Evolutionary conservation across 495 filamentous ascomycete species (phyloP), one percentile per base, ranked within the genome.

Genomic region (Thozetella sp.): DNA sequence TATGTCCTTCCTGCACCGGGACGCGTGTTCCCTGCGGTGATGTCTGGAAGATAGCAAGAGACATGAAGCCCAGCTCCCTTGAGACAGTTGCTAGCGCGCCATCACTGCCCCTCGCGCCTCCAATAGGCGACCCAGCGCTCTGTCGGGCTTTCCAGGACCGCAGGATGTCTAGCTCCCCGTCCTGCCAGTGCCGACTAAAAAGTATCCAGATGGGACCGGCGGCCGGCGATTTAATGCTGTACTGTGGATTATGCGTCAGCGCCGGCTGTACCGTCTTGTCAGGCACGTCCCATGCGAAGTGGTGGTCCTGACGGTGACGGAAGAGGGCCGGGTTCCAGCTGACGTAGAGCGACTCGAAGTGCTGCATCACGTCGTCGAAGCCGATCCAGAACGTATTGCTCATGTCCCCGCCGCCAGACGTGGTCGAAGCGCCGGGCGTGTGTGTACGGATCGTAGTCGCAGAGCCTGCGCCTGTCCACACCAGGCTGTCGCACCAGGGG

Each of bases 261-360:
- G 87, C 91, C 17, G 83, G 81, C 40, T 83, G 69, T 50, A 81
- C 81, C 24, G 76, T 83, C 13, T 79, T 75, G n/a, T 72, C 78
- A 0, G 87, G 81, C 19, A 96, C 78, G 37, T 90, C 84, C 95
- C 95, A 99, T 2, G 81, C 76, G 71, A 98, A 97, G 72, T 99
- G 95, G 55, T 92, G 82, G 65, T 98, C 93, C 68, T 97, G 86
- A 25, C 91, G 87, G 62, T 88, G 74, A 13, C 74, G 76, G 73
- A 99, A 99, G 9, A 97, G 76, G 1, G 81, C 83, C 4, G 96
- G 93, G 64, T 96, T 97, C 96, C 96, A 99, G 72, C 97, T 99
- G 48, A 98, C 77, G 72, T 98, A 99, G 25, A 98, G 81, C 23
- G 93, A 96, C 60, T 97, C 91, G 62, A 97, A 99, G 65, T 95